Evolutionary conservation across 495 filamentous ascomycete species (phyloP), one percentile per base, ranked within the genome.

Genomic region (Penicillium argentinense): DNA sequence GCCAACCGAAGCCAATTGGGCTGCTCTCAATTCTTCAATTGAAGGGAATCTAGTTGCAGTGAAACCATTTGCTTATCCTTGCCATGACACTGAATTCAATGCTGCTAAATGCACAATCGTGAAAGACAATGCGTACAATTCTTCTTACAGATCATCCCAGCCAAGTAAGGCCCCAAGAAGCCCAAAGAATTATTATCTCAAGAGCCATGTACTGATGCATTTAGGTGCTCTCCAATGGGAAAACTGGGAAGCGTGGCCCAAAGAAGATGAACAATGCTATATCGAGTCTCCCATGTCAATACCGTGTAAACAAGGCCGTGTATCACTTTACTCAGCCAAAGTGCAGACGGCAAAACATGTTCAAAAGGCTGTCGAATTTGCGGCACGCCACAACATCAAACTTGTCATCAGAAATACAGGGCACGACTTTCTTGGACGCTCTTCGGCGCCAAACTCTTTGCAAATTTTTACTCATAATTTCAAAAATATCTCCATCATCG

Each of bases 391-490:
- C 28, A 74, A 77, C 62, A 57, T 75, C 16, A 67, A 68, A 7
- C 49, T 64, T 1, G 67, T 77, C 19, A 71, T 86, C 30, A 81
- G 75, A 22, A 84, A 83, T 50, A 82, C 79, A 0, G 82, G 82
- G 0, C 58, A 66, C 54, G 64, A 74, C 73, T 82, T 78, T 51
- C 52, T 65, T 11, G 79, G 74, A 17, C 81, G 78, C 54, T 73
- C 75, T 8, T 71, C 68, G 3, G 77, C 79, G 0, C 62, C 62
- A n/a, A 71, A 76, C 1, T 69, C 73, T 4, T 57, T 84, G 8
- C 60, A 63, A 13, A 64, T 86, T 39, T 79, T 74, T 69, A 81
- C 77, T 0, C 73, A 79, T 38, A 60, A 66, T 5, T 51, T 83
- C 11, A 77, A 78, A 46, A 22, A 54, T 18, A 68, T 73, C 30